Conservation (phyloP, 1,139 yeast species). For the Kodamaea ohmeri region DNA sequence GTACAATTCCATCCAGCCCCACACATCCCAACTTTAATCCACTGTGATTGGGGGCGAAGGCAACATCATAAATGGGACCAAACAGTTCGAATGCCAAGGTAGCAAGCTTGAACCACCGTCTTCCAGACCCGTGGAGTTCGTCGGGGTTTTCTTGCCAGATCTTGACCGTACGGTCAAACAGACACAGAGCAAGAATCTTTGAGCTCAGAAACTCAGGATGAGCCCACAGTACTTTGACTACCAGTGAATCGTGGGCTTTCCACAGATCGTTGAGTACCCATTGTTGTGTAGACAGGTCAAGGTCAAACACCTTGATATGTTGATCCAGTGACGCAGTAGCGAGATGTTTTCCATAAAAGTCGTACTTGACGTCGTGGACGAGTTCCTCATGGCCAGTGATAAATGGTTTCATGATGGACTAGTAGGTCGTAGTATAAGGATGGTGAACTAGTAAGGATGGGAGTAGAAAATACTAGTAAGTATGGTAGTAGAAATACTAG, state of each 20-base stretch:
- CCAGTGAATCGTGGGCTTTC: conserved; percentile 92
- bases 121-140: conserved; percentile 70
- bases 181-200: conserved; percentile 74
- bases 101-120: conserved; percentile 75
- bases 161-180: conserved; percentile 84
- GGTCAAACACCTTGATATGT: conserved; percentile 81
- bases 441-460: background rate
- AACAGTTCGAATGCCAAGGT: conserved; percentile 74
- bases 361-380: conserved; percentile 83
- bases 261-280: conserved; percentile 87
- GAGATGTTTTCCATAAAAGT: conserved; percentile 82
- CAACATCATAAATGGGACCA: conserved; percentile 87
- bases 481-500: too few species aligned
- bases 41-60: conserved; percentile 83
- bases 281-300: conserved; percentile 51
- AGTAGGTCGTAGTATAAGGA: background rate
- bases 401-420: conserved; percentile 53
- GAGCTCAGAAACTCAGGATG: conserved; percentile 86
- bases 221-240: conserved; percentile 86
- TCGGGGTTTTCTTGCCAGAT: conserved; percentile 90
- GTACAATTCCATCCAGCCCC: conserved; percentile 84
- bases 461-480: background rate
- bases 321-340: conserved; percentile 95
- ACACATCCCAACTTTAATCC: conserved; percentile 84
- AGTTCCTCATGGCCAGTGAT: conserved; percentile 89